Conservation (phyloP, 2,329 filamentous ascomycete genomes). For the Penicillium palitans region DNA sequence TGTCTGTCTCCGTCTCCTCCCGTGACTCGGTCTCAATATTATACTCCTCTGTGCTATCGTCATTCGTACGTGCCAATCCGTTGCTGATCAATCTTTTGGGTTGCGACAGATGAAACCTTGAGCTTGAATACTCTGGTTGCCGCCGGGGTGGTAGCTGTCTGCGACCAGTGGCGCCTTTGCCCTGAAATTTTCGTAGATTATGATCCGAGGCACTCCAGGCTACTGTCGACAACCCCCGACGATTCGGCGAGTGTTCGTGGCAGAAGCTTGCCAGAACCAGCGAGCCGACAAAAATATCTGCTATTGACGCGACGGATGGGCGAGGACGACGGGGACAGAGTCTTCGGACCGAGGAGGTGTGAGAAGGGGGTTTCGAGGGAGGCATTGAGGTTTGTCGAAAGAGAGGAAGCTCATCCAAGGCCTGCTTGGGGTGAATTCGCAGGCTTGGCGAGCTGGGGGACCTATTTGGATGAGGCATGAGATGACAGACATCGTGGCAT, state of each 20-base stretch:
- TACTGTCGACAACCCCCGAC: constrained; percentile 32
- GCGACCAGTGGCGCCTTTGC: constrained; percentile 15
- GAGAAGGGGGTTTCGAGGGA: constrained; percentile 26
- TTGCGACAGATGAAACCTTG: constrained; percentile 22
- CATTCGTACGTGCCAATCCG: constrained; percentile 26
- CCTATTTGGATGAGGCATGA: constrained; percentile 64
- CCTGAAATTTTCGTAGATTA: constrained; percentile 21
- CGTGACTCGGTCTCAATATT: constrained; percentile 4
- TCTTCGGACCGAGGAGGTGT: constrained; percentile 30
- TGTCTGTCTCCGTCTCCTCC: constrained; percentile 4
- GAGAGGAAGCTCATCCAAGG: constrained; percentile 31
- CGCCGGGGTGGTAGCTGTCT: constrained; percentile 20
- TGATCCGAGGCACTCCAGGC: constrained; percentile 19
- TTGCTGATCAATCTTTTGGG: constrained; percentile 32
- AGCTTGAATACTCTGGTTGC: constrained; percentile 23
- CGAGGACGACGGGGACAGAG: constrained; percentile 32
- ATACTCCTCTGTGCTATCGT: constrained; percentile 20
- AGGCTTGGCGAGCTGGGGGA: constrained; percentile 53
- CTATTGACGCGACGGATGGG: constrained; percentile 41
- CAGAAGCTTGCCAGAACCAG: constrained; percentile 56
- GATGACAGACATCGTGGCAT: constrained; percentile 61
- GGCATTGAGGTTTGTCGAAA: constrained; percentile 31
- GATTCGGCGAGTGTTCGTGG: constrained; percentile 46
- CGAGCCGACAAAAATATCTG: constrained; percentile 56
- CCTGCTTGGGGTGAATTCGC: constrained; percentile 51